Percentiles rank a stretch among this genome's conserved stretches.
phyloP scores from a whole-genome alignment of 192 early-diverging fungal genomes.

The Coemansia guatemalensis region DNA sequence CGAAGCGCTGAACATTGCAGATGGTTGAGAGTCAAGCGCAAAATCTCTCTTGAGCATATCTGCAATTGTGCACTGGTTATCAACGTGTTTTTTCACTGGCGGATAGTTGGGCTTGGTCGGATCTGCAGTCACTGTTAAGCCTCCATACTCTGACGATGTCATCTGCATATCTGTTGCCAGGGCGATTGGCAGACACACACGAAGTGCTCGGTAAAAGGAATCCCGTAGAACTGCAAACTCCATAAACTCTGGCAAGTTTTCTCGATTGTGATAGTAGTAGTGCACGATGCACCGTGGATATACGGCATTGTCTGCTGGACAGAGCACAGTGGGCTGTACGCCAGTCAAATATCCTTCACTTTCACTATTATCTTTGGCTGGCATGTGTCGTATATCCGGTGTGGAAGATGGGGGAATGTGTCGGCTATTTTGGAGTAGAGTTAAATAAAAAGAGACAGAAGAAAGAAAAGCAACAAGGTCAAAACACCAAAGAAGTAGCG shows the following conservation, averaged over 20 bases:
- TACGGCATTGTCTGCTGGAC: conserved; percentile 7
- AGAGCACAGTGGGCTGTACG: too few species aligned
- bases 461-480: too few species aligned
- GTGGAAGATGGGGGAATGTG: too few species aligned
- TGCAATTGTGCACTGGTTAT: conserved; percentile 11
- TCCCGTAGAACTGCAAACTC: conserved; percentile 12
- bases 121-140: not conserved
- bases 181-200: conserved; percentile 12
- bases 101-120: not conserved
- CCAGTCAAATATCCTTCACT: too few species aligned
- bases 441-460: too few species aligned
- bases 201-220: conserved; percentile 19
- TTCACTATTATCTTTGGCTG: too few species aligned
- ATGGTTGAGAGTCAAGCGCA: conserved; percentile 14
- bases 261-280: conserved; percentile 7
- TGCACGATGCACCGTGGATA: conserved; percentile 6
- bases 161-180: conserved; percentile 14
- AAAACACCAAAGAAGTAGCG: too few species aligned
- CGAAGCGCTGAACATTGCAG: not conserved
- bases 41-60: conserved; percentile 16
- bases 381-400: too few species aligned
- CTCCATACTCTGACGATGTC: conserved; percentile 1
- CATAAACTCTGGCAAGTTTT: conserved; percentile 17
- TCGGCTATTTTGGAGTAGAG: too few species aligned
- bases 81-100: conserved; percentile 5